Base-by-base conservation (phyloP, 1,139 yeast species). In the Hansenula sp. region DNA sequence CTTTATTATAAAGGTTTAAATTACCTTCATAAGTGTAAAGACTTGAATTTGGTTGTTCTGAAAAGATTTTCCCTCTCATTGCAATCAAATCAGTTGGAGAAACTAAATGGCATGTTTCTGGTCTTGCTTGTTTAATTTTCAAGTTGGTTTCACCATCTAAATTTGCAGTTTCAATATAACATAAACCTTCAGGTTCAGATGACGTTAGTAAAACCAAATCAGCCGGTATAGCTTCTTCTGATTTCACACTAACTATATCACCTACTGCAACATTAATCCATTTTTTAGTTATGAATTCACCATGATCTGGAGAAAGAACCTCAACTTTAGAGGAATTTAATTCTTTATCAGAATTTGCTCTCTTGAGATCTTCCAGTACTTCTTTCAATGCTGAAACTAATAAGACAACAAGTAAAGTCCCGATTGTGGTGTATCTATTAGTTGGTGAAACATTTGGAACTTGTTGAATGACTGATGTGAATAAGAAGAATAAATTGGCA, bases 371-470 rank as follows among this genome's bases (percentile, higher is more conserved):
- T 63, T 94, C 99, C 53, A 82, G 71, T 24, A 86, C 72, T 64
- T 94, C 99, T 57, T 94, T 94, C 7, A 88, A 71, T 0, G 97
- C 98, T 1, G 97, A 89, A 2, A 92, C 97, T 26, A 83, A 57
- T 44, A 94, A 69, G 28, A 94, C 98, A 22, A 92, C 78, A 25
- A 82, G 64, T 47, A 94, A 71, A 0, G 98, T 94, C 30, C 96
- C 95, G 43, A 92, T 86, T 0, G 99, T 94, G 8, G 99, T 94
- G 59, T 81, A 94, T 64, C 97, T 70, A 63, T 92, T 94, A 0
- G 98, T 94, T 5, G 99, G 99, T 0, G 97, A 82, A 4, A 92
- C 97, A 51, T 83, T 78, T 6, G 98, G 99, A 13, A 94, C 97
- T 61, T 94, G 99, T 66, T 94, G 99, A 52, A 94, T 92, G 32